Base-by-base conservation (phyloP, 2,329 filamentous ascomycete genomes). In the Diplodia corticola region DNA sequence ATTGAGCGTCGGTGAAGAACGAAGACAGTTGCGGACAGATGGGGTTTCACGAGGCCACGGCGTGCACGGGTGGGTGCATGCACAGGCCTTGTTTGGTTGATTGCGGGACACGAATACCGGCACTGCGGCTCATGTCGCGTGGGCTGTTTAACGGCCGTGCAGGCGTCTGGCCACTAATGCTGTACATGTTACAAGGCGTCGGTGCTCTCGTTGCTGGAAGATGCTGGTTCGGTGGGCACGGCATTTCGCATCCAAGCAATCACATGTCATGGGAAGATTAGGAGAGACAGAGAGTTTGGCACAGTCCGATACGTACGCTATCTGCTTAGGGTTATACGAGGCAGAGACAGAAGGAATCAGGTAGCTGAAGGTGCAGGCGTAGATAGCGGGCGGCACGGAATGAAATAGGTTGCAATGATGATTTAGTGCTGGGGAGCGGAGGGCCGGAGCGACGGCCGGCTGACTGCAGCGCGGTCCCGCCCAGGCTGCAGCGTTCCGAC, bases 261-360 rank as follows among this genome's bases (percentile, higher is more conserved):
- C 55, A 60, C 55, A 60, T 60, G 55, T 60, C 40, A 61, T 13
- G 57, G 57, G n/a, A 59, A 59, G 54, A 59, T 59, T n/a, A 17
- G 20, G 22, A 30, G 37, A 20, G 40, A 33, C 6, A 5, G 28
- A 33, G 26, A 53, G 15, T 22, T 10, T 26, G 15, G 30, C 15
- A 46, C 37, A 33, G 37, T 28, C 13, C 24, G 15, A n/a, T 46
- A 57, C 53, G 12, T 57, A 24, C 10, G 54, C 13, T n/a, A 61
- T 61, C 49, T 61, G 40, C 24, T 35, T 33, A 35, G 28, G 24
- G 17, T 28, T 10, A 46, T 49, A 48, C 33, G 44, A 30, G 44
- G 15, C 26, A 35, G 44, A 9, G 37, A 48, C 13, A 40, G 28
- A 26, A 61, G 17, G 17, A 7, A 28, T 9, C 24, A 17, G 54